Evolutionary conservation across 192 early-diverging fungal genomes (phyloP), one percentile per base, ranked within the genome.

Genomic region (Dispira simplex): DNA sequence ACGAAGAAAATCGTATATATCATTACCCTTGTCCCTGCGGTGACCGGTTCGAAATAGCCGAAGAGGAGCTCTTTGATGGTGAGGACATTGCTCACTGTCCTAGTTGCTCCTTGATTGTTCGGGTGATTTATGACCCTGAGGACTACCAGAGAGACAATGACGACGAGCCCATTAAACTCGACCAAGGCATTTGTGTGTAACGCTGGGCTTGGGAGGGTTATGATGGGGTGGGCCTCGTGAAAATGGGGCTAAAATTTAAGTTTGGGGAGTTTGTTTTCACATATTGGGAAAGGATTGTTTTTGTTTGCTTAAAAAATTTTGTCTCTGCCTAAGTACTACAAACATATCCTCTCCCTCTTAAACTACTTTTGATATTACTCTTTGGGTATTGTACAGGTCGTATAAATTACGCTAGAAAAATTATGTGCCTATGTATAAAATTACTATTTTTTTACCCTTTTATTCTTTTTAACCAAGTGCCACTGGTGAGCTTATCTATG

Each of bases 21-120:
- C 81, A 79, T 55, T 98, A 93, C 68, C 95, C 95, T 27, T 98
- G 93, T 70, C 95, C 95, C 2, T 98, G 95, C 75, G 95, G 95
- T 13, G 95, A 98, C 81, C 80, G 82, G 25, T 98, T 98, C 68
- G 76, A 88, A 66, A 95, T 95, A 65, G 83, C 87, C 6, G 68
- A 81, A 70, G 85, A 88, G 52, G 83, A 92, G 23, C 69, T 98
- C 3, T 65, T 72, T 47, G 78, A 86, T 63, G 91, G 92, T 39
- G 92, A 94, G 58, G 88, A 89, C 54, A 83, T 95, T 59, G 95
- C 90, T 14, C 77, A 78, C 62, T 98, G 95, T 71, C 93, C 93
- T 9, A 87, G 84, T 62, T 98, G 95, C 75, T 95, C 93, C 16
- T 79, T 98, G 45, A 83, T 95, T 28, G 83, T 98, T 63, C 72